phyloP scores from a whole-genome alignment of 208 protist genomes.

The Leishmania arabica region DNA sequence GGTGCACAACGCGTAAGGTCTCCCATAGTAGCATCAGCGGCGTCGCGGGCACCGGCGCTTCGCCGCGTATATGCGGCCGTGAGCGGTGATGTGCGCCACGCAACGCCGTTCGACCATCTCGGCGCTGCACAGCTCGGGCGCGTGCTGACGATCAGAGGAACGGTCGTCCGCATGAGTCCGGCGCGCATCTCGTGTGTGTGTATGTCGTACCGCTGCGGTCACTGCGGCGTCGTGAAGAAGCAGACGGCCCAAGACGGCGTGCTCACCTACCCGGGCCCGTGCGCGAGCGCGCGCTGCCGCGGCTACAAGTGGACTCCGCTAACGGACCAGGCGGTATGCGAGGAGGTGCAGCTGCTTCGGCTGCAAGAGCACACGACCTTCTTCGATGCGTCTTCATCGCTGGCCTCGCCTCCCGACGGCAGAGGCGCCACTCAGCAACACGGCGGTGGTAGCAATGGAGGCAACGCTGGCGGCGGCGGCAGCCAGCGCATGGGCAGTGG shows the following conservation, averaged over 20 bases:
- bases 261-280: constrained; percentile 71
- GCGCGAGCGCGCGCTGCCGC: constrained; percentile 52
- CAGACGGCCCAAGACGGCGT: constrained; percentile 68
- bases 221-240: constrained; percentile 55
- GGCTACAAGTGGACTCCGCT: constrained; percentile 77
- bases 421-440: constrained; percentile 4
- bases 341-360: constrained; percentile 85
- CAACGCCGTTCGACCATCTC: constrained; percentile 64
- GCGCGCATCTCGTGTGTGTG: constrained; percentile 64
- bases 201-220: constrained; percentile 69
- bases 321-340: constrained; percentile 56
- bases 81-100: constrained; percentile 29
- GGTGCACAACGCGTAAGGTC: background rate
- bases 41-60: constrained; percentile 8
- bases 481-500: constrained; percentile 26
- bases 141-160: constrained; percentile 75
- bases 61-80: constrained; percentile 36
- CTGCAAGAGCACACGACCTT: constrained; percentile 78
- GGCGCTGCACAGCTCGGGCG: constrained; percentile 71
- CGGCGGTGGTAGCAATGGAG: background rate
- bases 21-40: constrained; percentile 6
- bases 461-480: background rate
- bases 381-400: constrained; percentile 32
- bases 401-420: background rate
- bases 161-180: constrained; percentile 78